Evolutionary conservation across 2,329 filamentous ascomycete genomes (phyloP), one percentile per base, ranked within the genome.

Genomic region (Paecilomyces sp.): DNA sequence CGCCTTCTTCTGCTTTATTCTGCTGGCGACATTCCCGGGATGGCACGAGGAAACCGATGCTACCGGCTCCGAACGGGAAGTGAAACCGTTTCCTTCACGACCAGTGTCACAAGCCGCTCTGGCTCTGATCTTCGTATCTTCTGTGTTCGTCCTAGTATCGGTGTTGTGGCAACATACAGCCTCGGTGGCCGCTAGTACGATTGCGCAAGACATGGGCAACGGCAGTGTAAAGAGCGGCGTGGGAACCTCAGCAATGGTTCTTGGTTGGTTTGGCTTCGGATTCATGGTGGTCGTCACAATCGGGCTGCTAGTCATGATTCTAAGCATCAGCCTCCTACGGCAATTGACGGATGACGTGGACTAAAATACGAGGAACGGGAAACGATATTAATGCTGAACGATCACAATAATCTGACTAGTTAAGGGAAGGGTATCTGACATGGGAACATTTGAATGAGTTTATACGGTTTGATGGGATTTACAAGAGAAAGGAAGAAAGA

Each of bases 261-360:
- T 99, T 70, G 94, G 94, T 61, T 99, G 94, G 94, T 97, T 99
- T 77, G 90, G 91, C 51, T 97, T 99, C 71, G 89, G 90, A 24
- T 76, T 97, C 57, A 82, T 99, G 65, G 96, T 99, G 68, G 88
- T 97, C 63, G 93, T 97, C 57, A 97, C 93, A 55, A 94, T 97
- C 70, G 94, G 93, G 59, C 65, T 97, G 75, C 80, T 99, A 63
- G 89, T 97, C 70, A 97, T 97, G 92, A 96, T 97, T 69, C 79
- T 97, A 74, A 97, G 92, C 78, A 94, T 97, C 72, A 85, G 88
- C 66, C 83, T 96, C 59, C 79, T 97, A 65, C 83, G 86, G 67
- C 83, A 89, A 68, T 68, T 81, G 66, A 79, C 78, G 3, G 79
- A 80, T 62, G 78, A 79, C 7, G 69, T 47, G 41, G 41, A 72